Evolutionary conservation across 73 alveolate species (phyloP).

Genomic region (Diophrys appendiculata): DNA sequence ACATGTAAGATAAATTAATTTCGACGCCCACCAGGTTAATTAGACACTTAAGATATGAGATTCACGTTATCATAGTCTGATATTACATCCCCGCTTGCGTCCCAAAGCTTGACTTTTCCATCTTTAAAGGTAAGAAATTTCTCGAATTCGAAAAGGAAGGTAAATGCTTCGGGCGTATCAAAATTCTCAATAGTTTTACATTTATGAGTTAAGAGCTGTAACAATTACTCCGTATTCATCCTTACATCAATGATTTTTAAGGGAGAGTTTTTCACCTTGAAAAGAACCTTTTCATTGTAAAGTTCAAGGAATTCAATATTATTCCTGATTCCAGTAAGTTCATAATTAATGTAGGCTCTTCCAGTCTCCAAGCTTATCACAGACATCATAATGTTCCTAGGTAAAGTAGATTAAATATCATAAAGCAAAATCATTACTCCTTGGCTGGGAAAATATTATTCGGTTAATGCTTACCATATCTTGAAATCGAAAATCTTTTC

Average conservation of each 20-base stretch:
- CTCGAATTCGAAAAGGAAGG: slow-evolving; percentile 55
- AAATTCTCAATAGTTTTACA: slow-evolving; percentile 18
- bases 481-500: slow-evolving; percentile 51
- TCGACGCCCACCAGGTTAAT: neutral
- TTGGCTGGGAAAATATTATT: neutral
- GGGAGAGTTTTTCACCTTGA: slow-evolving; percentile 19
- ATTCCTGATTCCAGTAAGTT: slow-evolving; percentile 16
- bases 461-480: slow-evolving; percentile 31
- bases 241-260: slow-evolving; percentile 30
- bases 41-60: neutral
- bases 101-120: slow-evolving; percentile 54
- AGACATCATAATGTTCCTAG: slow-evolving; percentile 37
- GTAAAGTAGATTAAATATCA: neutral
- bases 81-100: slow-evolving; percentile 32
- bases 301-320: slow-evolving; percentile 53
- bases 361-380: slow-evolving; percentile 45
- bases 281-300: slow-evolving; percentile 49
- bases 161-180: slow-evolving; percentile 64
- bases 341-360: slow-evolving; percentile 21
- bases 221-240: neutral
- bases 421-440: slow-evolving; percentile 53
- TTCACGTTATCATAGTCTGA: slow-evolving; percentile 5
- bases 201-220: neutral
- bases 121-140: slow-evolving; percentile 42
- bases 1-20: neutral